Percentiles rank a stretch among this genome's conserved stretches.
These are phyloP conservation scores for Candida tunisiensis DNA, from an alignment of 1,139 yeast genomes.

Conservation along the genomic window DNA sequence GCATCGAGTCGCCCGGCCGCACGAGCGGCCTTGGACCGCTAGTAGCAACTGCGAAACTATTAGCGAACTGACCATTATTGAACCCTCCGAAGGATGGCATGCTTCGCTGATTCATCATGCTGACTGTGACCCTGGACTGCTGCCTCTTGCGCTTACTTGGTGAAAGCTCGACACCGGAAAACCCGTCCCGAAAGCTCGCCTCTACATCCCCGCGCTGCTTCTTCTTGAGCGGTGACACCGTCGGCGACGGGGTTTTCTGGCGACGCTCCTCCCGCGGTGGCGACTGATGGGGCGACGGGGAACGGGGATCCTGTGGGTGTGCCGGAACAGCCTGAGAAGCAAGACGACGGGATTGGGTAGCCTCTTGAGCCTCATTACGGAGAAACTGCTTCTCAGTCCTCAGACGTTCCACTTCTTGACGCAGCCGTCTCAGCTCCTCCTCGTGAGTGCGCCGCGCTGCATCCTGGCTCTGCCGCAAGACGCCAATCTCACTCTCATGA, in stretches of 20 bases:
- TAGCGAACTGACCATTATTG: too few relatives aligned
- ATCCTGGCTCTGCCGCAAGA: slow-evolving; percentile 23
- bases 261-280: background rate
- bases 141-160: slow-evolving; percentile 1
- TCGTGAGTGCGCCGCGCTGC: slow-evolving; percentile 21
- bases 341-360: background rate
- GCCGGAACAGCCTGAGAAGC: too few relatives aligned
- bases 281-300: too few relatives aligned
- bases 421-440: slow-evolving; percentile 26
- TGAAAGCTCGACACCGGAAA: slow-evolving; percentile 5
- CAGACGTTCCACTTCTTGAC: slow-evolving; percentile 31
- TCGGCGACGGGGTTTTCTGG: slow-evolving; percentile 1
- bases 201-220: slow-evolving; percentile 7
- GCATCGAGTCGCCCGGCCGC: too few relatives aligned
- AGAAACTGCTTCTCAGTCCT: slow-evolving; percentile 63
- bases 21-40: too few relatives aligned
- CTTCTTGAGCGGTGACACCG: slow-evolving; percentile 4
- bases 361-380: slow-evolving; percentile 21
- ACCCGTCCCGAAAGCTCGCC: slow-evolving; percentile 13
- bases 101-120: too few relatives aligned
- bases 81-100: too few relatives aligned
- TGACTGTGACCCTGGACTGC: slow-evolving; percentile 3
- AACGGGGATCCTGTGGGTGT: too few relatives aligned
- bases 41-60: too few relatives aligned
- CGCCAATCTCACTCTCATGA: slow-evolving; percentile 27